These are phyloP conservation scores for Thalassiosira profunda DNA, from an alignment of 108 stramenopile genomes.

Conservation along the genomic window DNA sequence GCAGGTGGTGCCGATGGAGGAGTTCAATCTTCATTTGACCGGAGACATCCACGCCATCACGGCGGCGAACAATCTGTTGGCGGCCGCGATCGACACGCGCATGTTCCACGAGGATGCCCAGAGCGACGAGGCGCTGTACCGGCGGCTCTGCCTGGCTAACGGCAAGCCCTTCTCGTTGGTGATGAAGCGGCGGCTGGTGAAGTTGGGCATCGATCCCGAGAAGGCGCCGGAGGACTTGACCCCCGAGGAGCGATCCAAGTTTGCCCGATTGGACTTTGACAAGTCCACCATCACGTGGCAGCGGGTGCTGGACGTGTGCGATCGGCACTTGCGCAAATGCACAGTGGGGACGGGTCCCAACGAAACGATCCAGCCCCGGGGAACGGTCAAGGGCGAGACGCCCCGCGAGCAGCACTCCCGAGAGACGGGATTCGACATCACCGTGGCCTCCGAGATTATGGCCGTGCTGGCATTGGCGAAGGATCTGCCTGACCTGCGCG, in stretches of 20 bases:
- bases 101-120: conserved; percentile 97
- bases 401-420: conserved; percentile 75
- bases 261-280: conserved; percentile 96
- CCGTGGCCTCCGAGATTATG: conserved; percentile 99
- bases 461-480: conserved; percentile 96
- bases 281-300: conserved; percentile 97
- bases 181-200: conserved; percentile 84
- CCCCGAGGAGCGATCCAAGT: conserved; percentile 75
- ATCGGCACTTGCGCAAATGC: conserved; percentile 92
- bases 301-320: conserved; percentile 97
- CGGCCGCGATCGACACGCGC: conserved; percentile 97
- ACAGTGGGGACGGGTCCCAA: conserved; percentile 85
- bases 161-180: conserved; percentile 73
- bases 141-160: conserved; percentile 71
- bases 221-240: conserved; percentile 87
- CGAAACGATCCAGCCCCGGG: conserved; percentile 82
- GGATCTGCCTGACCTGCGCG: conserved; percentile 89
- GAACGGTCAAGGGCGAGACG: conserved; percentile 46
- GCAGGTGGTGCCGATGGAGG: conserved; percentile 97
- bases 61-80: conserved; percentile 94
- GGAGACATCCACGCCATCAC: conserved; percentile 95
- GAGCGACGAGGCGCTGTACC: conserved; percentile 91
- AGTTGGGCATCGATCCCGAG: conserved; percentile 90
- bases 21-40: conserved; percentile 99
- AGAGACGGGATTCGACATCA: conserved; percentile 97